A percentile compares a stretch with the other conserved stretches of the same genome.
phyloP scores from a whole-genome alignment of 768 basidiomycete genomes.

The Coprinopsis sp. region DNA sequence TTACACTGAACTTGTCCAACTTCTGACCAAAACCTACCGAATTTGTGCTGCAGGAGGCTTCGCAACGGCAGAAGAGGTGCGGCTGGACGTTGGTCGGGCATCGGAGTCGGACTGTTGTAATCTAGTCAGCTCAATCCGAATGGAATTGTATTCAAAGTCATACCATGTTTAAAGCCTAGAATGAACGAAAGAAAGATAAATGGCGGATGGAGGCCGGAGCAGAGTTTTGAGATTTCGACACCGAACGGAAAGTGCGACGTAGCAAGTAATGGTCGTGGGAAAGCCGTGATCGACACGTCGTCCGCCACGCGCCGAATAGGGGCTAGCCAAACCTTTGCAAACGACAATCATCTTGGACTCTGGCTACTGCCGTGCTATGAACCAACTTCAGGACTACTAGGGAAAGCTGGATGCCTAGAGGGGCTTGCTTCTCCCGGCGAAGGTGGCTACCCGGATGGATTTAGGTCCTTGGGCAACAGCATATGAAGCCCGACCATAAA shows the following conservation, averaged over 20 bases:
- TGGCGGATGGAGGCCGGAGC: constrained; percentile 27
- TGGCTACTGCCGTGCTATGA: no score
- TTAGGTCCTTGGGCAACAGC: no score
- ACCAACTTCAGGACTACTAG: no score
- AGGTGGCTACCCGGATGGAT: no score
- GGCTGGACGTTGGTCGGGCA: constrained; percentile 41
- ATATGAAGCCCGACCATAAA: no score
- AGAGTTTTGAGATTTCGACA: constrained; percentile 12
- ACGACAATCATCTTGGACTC: not conserved
- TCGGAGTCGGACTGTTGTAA: constrained; percentile 73
- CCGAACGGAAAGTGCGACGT: constrained; percentile 19
- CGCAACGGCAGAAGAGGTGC: constrained; percentile 48
- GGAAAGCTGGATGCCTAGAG: no score
- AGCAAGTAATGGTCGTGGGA: constrained; percentile 27
- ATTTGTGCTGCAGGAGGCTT: constrained; percentile 80
- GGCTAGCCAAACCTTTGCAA: constrained; percentile 1
- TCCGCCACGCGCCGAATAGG: not conserved
- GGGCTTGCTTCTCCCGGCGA: no score
- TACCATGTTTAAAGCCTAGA: constrained; percentile 33
- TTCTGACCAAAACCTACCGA: constrained; percentile 47
- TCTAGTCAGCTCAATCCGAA: not conserved
- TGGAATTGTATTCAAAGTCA: constrained; percentile 11
- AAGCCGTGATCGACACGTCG: constrained; percentile 30
- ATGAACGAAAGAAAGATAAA: constrained; percentile 16
- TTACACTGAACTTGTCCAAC: not conserved